Percentiles rank a stretch among this genome's conserved stretches.
Conservation (phyloP, 1,284 basidiomycete species). For the Violaceomyces palustris region DNA sequence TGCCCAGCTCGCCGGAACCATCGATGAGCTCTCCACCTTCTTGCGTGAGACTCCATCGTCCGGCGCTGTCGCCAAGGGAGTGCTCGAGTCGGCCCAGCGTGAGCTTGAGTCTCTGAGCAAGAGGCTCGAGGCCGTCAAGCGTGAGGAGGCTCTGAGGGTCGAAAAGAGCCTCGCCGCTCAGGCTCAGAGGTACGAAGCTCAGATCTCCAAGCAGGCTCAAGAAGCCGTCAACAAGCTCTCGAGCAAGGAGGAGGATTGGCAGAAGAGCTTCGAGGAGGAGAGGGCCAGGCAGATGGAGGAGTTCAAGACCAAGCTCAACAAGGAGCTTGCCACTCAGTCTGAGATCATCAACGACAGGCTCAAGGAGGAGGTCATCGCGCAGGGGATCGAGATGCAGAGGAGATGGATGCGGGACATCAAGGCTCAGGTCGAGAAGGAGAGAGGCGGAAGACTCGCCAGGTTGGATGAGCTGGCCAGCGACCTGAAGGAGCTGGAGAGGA, state of each 20-base stretch:
- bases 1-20: constrained; percentile 82
- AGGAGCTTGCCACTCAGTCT: constrained; percentile 80
- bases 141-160: constrained; percentile 71
- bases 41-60: constrained; percentile 57
- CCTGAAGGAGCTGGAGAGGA: constrained; percentile 81
- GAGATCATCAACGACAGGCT: constrained; percentile 81
- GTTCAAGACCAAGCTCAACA: constrained; percentile 80
- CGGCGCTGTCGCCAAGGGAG: constrained; percentile 62
- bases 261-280: constrained; percentile 76
- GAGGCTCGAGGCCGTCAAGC: constrained; percentile 74
- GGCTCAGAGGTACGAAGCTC: constrained; percentile 72
- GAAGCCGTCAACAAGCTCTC: constrained; percentile 76
- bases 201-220: constrained; percentile 77
- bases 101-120: constrained; percentile 75
- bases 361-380: constrained; percentile 88
- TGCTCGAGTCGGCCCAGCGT: constrained; percentile 59
- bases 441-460: constrained; percentile 88
- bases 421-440: constrained; percentile 89
- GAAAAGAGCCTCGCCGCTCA: constrained; percentile 63
- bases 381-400: constrained; percentile 93
- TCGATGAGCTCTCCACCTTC: constrained; percentile 84
- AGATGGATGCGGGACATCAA: constrained; percentile 96
- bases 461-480: constrained; percentile 86
- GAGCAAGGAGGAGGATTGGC: constrained; percentile 79
- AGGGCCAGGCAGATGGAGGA: constrained; percentile 67